phyloP scores from a whole-genome alignment of 225 moss, liverwort and hornwort genomes.

The Pleurozium schreberi region DNA sequence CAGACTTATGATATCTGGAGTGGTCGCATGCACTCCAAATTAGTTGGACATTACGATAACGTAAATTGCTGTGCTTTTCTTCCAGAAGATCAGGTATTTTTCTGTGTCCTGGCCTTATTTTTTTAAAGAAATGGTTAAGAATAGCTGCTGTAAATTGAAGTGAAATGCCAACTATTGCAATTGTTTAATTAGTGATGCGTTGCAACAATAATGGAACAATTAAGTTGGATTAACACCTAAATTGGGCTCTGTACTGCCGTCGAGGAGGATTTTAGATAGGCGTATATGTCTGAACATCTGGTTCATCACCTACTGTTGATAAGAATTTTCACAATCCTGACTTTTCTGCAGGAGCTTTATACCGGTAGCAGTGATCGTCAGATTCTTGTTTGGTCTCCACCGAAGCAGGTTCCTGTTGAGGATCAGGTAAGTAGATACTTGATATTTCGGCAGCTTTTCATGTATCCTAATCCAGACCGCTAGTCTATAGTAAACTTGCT shows the following conservation, averaged over 20 bases:
- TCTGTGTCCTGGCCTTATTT: background rate
- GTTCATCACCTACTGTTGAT: background rate
- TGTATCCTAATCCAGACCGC: background rate
- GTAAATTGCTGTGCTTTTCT: constrained; percentile 90
- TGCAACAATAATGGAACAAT: background rate
- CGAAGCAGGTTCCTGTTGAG: constrained; percentile 24
- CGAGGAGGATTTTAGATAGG: background rate
- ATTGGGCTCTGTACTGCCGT: background rate
- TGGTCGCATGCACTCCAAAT: constrained; percentile 59
- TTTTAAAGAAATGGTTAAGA: background rate
- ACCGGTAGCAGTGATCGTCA: constrained; percentile 93
- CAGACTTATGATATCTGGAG: constrained; percentile 90
- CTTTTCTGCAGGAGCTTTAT: constrained; percentile 60
- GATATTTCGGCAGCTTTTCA: background rate
- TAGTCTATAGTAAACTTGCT: too few species aligned
- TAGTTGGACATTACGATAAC: constrained; percentile 72
- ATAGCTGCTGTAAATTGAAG: background rate
- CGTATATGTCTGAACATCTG: background rate
- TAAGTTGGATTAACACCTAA: background rate
- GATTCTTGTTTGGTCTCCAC: constrained; percentile 88
- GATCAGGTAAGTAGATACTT: constrained; percentile 17
- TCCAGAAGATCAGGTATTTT: constrained; percentile 66
- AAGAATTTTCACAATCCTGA: background rate
- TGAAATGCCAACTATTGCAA: background rate
- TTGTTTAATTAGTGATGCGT: background rate